phyloP scores from a whole-genome alignment of 768 basidiomycete genomes.

The Astraeus odoratus region DNA sequence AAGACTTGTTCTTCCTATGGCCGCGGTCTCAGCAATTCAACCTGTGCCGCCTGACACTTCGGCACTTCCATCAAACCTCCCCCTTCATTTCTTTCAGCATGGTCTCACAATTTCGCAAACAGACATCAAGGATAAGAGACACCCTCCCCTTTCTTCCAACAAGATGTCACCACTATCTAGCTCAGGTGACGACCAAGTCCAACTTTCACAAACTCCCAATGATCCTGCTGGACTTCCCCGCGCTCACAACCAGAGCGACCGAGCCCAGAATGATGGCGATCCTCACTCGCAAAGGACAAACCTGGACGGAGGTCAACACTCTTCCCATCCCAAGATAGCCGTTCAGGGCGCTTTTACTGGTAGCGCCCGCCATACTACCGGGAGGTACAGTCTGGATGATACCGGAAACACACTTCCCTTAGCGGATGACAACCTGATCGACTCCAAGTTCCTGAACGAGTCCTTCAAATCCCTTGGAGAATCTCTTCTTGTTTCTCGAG shows the following conservation, averaged over 20 bases:
- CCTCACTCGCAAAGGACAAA: slow-evolving; percentile 11
- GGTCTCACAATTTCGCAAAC: slow-evolving; percentile 50
- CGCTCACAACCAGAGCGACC: slow-evolving; percentile 14
- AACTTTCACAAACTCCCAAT: slow-evolving; percentile 11
- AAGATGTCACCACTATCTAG: slow-evolving; percentile 19
- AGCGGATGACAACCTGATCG: slow-evolving; percentile 20
- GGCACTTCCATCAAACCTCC: slow-evolving; percentile 27
- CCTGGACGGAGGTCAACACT: slow-evolving; percentile 16
- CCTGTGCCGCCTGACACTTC: slow-evolving; percentile 35
- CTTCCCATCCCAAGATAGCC: slow-evolving; percentile 33
- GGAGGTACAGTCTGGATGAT: slow-evolving; percentile 49
- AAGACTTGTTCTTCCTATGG: not conserved
- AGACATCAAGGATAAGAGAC: slow-evolving; percentile 59
- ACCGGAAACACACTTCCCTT: slow-evolving; percentile 14
- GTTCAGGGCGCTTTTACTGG: slow-evolving; percentile 42
- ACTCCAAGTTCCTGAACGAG: slow-evolving; percentile 23
- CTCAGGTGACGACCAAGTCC: slow-evolving; percentile 21
- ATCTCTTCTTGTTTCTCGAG: slow-evolving; percentile 16
- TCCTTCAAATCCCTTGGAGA: slow-evolving; percentile 28
- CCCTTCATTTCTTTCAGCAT: slow-evolving; percentile 42
- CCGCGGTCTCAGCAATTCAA: slow-evolving; percentile 27
- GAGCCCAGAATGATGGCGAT: slow-evolving; percentile 19
- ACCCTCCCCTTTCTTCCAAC: slow-evolving; percentile 31
- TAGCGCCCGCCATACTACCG: slow-evolving; percentile 39
- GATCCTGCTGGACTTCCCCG: slow-evolving; percentile 1